Conservation (phyloP, 1,284 basidiomycete species). For the Rhodotorula sp. region DNA sequence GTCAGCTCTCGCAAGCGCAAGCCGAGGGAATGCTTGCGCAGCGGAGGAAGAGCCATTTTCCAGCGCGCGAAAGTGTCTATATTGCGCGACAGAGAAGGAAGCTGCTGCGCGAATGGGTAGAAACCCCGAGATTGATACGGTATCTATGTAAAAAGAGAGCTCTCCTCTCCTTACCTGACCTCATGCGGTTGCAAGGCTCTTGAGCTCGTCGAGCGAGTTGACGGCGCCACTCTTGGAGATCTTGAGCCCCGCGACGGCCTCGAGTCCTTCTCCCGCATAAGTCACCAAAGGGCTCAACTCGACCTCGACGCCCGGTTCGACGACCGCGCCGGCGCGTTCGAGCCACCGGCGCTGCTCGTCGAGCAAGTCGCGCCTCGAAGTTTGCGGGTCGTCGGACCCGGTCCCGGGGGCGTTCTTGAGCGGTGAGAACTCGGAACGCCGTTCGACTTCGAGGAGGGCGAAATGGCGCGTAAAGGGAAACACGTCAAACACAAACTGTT, state of each 20-base stretch:
- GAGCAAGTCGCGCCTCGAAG: conserved; percentile 79
- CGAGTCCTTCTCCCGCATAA: conserved; percentile 89
- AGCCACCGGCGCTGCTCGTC: conserved; percentile 88
- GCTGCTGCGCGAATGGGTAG: too few relatives aligned
- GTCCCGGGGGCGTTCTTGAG: conserved; percentile 96
- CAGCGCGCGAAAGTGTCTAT: too few relatives aligned
- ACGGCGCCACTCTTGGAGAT: conserved; percentile 54
- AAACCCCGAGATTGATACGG: too few relatives aligned
- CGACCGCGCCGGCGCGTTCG: conserved; percentile 68
- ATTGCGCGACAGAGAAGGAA: too few relatives aligned
- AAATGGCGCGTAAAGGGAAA: conserved; percentile 85
- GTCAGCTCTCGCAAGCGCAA: too few relatives aligned
- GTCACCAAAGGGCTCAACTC: conserved; percentile 85
- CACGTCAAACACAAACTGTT: conserved; percentile 98
- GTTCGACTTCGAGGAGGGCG: conserved; percentile 82
- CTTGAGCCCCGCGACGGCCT: conserved; percentile 71
- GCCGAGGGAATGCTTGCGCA: too few relatives aligned
- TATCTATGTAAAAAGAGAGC: too few relatives aligned
- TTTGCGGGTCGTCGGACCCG: conserved; percentile 88
- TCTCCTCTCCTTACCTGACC: too few relatives aligned
- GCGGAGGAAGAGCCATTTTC: too few relatives aligned
- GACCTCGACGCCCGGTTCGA: conserved; percentile 71
- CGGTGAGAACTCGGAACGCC: conserved; percentile 90
- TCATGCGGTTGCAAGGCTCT: conserved; percentile 13
- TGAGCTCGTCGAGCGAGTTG: conserved; percentile 41